Evolutionary conservation across 2,329 filamentous ascomycete genomes (phyloP).

Genomic region (Aspergillus persii): DNA sequence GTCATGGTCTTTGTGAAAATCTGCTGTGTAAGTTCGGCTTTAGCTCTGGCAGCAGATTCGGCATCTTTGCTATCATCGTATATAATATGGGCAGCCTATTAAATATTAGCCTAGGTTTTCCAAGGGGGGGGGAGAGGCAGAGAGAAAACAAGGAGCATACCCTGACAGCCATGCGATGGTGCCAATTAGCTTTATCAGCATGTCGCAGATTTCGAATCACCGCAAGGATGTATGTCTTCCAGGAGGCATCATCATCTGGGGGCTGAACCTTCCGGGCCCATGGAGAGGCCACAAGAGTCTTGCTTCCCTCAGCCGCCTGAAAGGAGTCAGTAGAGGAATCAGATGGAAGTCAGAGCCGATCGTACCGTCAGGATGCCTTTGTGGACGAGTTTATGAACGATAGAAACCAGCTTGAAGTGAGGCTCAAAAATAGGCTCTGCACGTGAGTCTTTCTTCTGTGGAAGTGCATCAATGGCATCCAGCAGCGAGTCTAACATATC

Average conservation of each 20-base stretch:
- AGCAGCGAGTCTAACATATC: slow-evolving; percentile 58
- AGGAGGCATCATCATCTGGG: slow-evolving; percentile 51
- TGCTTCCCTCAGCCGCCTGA: slow-evolving; percentile 46
- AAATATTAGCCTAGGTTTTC: slow-evolving; percentile 22
- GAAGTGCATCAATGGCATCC: slow-evolving; percentile 60
- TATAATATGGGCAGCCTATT: slow-evolving; percentile 57
- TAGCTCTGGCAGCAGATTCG: slow-evolving; percentile 60
- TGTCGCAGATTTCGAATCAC: slow-evolving; percentile 57
- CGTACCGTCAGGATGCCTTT: slow-evolving; percentile 44
- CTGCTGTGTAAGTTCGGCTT: slow-evolving; percentile 75
- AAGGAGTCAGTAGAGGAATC: slow-evolving; percentile 15
- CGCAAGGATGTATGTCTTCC: slow-evolving; percentile 61
- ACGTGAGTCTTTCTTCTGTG: slow-evolving; percentile 58
- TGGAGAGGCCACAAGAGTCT: slow-evolving; percentile 52
- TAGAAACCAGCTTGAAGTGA: slow-evolving; percentile 84
- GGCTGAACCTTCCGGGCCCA: slow-evolving; percentile 54
- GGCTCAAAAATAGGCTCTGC: slow-evolving; percentile 81
- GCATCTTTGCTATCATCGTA: slow-evolving; percentile 56
- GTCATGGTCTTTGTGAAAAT: slow-evolving; percentile 95
- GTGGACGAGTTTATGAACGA: slow-evolving; percentile 76
- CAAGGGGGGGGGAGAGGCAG: neutral
- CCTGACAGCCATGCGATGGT: slow-evolving; percentile 83
- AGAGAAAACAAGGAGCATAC: slow-evolving; percentile 43
- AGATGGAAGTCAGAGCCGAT: slow-evolving; percentile 3
- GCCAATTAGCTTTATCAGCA: slow-evolving; percentile 92